Conservation (phyloP, 768 basidiomycete species). For the Mrakia hoshinonis region DNA sequence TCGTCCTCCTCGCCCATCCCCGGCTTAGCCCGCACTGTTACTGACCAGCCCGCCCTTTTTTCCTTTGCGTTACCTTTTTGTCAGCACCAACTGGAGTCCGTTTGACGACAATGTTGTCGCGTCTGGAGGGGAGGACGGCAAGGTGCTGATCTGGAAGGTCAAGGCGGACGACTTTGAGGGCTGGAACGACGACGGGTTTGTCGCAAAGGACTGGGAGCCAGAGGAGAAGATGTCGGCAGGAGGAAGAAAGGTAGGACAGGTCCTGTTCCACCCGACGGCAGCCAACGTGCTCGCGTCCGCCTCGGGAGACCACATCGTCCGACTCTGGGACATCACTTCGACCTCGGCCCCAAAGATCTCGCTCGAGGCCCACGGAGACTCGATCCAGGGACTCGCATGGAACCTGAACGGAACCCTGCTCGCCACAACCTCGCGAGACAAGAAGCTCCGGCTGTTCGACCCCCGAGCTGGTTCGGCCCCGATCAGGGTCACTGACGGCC, state of each 20-base stretch:
- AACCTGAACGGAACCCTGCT: conserved; percentile 70
- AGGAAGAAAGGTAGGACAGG: conserved; percentile 77
- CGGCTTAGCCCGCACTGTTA: background rate
- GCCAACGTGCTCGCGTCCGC: conserved; percentile 69
- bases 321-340: conserved; percentile 81
- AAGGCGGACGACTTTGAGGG: conserved; percentile 63
- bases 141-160: conserved; percentile 85
- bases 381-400: conserved; percentile 76
- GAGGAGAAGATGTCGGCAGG: conserved; percentile 40
- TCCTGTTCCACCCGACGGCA: conserved; percentile 87
- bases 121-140: conserved; percentile 88
- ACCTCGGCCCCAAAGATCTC: conserved; percentile 56
- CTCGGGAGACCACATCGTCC: conserved; percentile 75
- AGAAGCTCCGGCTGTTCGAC: conserved; percentile 86
- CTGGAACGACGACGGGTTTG: conserved; percentile 47
- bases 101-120: conserved; percentile 86
- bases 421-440: conserved; percentile 84
- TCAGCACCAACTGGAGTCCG: conserved; percentile 82
- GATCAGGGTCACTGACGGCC: conserved; percentile 72
- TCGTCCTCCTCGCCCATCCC: too few relatives aligned
- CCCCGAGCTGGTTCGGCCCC: conserved; percentile 73
- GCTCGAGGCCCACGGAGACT: conserved; percentile 70
- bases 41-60: background rate
- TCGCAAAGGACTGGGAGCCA: conserved; percentile 63
- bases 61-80: background rate